phyloP scores from a whole-genome alignment of 2,329 filamentous ascomycete genomes.

The Colletotrichum shisoi region DNA sequence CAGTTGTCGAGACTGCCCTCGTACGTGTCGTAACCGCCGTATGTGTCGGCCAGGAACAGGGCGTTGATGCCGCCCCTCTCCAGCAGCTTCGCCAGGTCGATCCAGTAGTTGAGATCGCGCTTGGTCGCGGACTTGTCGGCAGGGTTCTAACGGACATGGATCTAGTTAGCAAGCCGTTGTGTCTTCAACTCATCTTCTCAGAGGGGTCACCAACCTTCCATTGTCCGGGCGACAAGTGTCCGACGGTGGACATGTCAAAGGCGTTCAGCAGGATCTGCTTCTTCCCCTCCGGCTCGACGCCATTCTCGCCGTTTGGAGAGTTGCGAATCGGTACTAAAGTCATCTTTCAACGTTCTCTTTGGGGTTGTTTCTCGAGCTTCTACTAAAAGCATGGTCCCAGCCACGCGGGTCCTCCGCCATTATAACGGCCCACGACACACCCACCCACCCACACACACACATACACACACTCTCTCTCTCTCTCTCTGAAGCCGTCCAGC shows the following conservation, averaged over 20 bases:
- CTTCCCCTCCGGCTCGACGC: slow-evolving; percentile 7
- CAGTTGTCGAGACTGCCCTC: slow-evolving; percentile 66
- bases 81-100: slow-evolving; percentile 67
- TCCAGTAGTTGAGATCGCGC: slow-evolving; percentile 68
- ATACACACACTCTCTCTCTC: too few relatives aligned
- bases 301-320: slow-evolving; percentile 16
- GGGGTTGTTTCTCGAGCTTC: neutral
- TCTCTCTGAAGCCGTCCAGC: slow-evolving; percentile 1
- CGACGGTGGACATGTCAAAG: slow-evolving; percentile 67
- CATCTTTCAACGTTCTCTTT: slow-evolving; percentile 7
- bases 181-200: too few relatives aligned
- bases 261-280: slow-evolving; percentile 65
- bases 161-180: slow-evolving; percentile 13
- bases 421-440: slow-evolving; percentile 4
- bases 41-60: slow-evolving; percentile 71
- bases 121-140: slow-evolving; percentile 68
- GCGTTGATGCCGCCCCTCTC: slow-evolving; percentile 70
- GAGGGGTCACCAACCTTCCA: slow-evolving; percentile 63
- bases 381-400: too few relatives aligned
- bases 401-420: neutral
- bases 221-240: slow-evolving; percentile 70
- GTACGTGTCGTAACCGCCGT: slow-evolving; percentile 70
- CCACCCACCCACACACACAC: too few relatives aligned
- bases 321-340: slow-evolving; percentile 26
- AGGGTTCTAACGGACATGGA: slow-evolving; percentile 57